phyloP scores from a whole-genome alignment of 75 land plant species.

The Picea sitchensis region DNA sequence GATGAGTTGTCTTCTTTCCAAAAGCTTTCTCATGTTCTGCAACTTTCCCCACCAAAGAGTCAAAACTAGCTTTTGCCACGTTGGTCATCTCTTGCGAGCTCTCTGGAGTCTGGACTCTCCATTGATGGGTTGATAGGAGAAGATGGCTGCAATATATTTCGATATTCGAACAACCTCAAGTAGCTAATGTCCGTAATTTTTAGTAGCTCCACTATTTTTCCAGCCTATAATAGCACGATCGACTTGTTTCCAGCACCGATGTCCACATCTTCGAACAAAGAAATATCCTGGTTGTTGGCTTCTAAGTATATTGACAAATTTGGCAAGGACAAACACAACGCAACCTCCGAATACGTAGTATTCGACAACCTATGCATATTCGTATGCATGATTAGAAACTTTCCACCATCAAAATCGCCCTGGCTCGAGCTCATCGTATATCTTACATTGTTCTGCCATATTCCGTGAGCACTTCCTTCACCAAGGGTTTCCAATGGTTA shows the following conservation, averaged over 20 bases:
- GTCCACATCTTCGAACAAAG: conserved; percentile 31
- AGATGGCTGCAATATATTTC: too few species aligned
- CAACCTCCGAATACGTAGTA: conserved; percentile 69
- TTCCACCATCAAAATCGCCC: background rate
- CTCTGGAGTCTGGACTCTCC: too few species aligned
- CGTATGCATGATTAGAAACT: conserved; percentile 16
- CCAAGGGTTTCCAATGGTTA: background rate
- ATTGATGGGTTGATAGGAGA: too few species aligned
- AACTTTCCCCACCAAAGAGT: too few species aligned
- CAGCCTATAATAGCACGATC: conserved; percentile 45
- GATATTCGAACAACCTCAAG: conserved; percentile 19
- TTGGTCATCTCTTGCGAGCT: too few species aligned
- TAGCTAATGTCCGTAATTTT: conserved; percentile 68
- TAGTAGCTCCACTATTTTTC: conserved; percentile 75
- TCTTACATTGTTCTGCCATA: background rate
- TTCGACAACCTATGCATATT: conserved; percentile 58
- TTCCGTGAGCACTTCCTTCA: background rate
- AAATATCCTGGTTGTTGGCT: conserved; percentile 39
- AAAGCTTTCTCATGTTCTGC: too few species aligned
- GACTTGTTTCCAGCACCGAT: conserved; percentile 22
- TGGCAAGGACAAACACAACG: conserved; percentile 65
- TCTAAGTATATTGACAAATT: conserved; percentile 57
- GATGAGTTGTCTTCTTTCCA: too few species aligned
- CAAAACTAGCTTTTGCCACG: too few species aligned
- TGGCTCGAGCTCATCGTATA: background rate